Percentiles rank a stretch among this genome's conserved stretches.
phyloP scores from a whole-genome alignment of 2,329 filamentous ascomycete species.

The Pseudogymnoascus sp. region DNA sequence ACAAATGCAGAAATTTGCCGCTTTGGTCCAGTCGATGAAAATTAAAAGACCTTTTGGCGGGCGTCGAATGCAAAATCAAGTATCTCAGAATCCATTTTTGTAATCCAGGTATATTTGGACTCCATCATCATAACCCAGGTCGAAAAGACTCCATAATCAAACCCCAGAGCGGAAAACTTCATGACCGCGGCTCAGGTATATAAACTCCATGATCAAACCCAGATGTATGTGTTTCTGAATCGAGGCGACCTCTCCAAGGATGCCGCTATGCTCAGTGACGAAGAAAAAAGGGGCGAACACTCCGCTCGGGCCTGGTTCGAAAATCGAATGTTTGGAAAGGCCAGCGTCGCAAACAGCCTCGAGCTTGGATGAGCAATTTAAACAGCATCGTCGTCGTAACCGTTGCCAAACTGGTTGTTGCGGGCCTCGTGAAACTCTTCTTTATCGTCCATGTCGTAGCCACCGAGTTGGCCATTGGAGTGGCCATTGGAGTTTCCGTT shows the following conservation, averaged over 20 bases:
- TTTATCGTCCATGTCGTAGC: neutral
- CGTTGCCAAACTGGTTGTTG: neutral
- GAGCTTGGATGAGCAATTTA: neutral
- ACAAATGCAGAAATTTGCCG: neutral
- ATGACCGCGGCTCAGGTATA: neutral
- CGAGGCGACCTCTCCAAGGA: neutral
- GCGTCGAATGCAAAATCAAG: neutral
- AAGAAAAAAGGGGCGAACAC: neutral
- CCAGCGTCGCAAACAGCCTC: neutral
- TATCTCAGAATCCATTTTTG: neutral
- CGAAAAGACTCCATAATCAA: neutral
- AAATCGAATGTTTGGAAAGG: neutral
- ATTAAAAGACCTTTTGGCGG: no score
- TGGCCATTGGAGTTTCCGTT: neutral
- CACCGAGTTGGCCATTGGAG: neutral
- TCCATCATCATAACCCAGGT: neutral
- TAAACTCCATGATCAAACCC: neutral
- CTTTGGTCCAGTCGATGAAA: neutral
- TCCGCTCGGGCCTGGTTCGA: no score
- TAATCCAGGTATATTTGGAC: neutral
- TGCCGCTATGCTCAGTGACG: neutral
- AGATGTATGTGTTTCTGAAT: neutral
- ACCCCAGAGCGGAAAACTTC: neutral
- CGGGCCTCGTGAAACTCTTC: neutral
- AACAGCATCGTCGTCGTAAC: neutral